A percentile compares a stretch with the other conserved stretches of the same genome.
Evolutionary conservation across 2,329 filamentous ascomycete species (phyloP).

Genomic region (Aspergillus jensenii): DNA sequence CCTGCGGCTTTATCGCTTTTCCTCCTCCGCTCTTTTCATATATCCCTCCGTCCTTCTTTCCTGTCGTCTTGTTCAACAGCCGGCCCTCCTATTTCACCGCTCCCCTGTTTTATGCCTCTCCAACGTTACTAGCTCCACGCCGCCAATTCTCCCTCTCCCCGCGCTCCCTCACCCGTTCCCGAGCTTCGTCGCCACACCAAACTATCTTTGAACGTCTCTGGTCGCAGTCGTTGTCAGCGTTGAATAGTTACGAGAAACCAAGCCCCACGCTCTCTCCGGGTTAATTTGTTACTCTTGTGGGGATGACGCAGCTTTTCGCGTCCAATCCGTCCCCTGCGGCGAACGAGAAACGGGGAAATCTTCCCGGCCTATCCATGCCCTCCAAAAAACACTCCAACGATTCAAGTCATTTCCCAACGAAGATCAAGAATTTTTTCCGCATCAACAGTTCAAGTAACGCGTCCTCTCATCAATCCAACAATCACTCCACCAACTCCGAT

Average conservation of each 20-base stretch:
- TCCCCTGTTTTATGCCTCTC: conserved; percentile 19
- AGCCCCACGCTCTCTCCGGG: background rate
- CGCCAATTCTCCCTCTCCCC: conserved; percentile 16
- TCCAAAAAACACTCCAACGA: conserved; percentile 47
- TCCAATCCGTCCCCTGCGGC: conserved; percentile 41
- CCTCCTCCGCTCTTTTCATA: conserved; percentile 14
- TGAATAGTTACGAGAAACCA: background rate
- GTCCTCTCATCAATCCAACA: conserved; percentile 35
- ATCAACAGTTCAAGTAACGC: conserved; percentile 58
- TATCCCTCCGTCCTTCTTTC: conserved; percentile 14
- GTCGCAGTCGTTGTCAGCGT: background rate
- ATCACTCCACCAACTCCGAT: conserved; percentile 26
- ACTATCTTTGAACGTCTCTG: background rate
- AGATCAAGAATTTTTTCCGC: conserved; percentile 69
- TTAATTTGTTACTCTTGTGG: conserved; percentile 14
- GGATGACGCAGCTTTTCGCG: conserved; percentile 47
- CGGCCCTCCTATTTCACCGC: conserved; percentile 7
- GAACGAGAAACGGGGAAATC: conserved; percentile 48
- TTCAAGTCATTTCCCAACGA: conserved; percentile 57
- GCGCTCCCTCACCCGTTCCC: conserved; percentile 16
- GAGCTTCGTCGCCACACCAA: conserved; percentile 7
- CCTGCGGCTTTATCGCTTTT: conserved; percentile 11
- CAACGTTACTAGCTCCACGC: conserved; percentile 24
- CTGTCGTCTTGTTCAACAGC: background rate
- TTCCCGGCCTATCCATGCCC: conserved; percentile 45